Base-by-base conservation (phyloP, 2,329 filamentous ascomycete species). In the Diaporthe ilicicola region DNA sequence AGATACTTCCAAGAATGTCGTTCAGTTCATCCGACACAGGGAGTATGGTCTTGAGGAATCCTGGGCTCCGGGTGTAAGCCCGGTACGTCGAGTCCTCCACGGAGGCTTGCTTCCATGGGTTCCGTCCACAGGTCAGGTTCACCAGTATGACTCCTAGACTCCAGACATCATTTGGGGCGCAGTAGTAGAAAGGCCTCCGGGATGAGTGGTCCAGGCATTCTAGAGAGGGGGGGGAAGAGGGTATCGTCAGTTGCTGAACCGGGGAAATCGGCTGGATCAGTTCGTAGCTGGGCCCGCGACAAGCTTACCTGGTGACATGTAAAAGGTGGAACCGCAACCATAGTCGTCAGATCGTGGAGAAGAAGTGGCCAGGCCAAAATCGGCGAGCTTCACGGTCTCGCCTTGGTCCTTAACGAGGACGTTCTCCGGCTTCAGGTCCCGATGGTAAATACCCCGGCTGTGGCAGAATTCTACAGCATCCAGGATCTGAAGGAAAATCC, bases 401-500 rank as follows among this genome's bases (percentile, higher is more conserved):
- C 95, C 95, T 74, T 91, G 87, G 84, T 97, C 92, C 77, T 93
- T 93, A 70, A 99, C 95, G 79, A 99, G 86, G 75, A 99, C 94
- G 83, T 99, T 99, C 86, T 99, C 96, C 72, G 96, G 96, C 88
- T 99, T 99, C 74, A 99, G 87, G 82, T 99, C 96, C 83, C 96
- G 89, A 83, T 99, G 96, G 87, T 97, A 99, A 80, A 99, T 97
- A 78, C 95, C 94, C 78, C 94, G 85, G 76, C 90, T 90, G 83
- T 99, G 96, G 88, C 96, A 98, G 84, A 95, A 94, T 80, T 96
- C 93, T 75, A 98, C 95, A 82, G 96, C 96, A 87, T 98, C 93
- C 88, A 99, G 84, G 78, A 99, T 94, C 83, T 99, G 96, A 74
- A 98, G 90, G 82, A 98, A 98, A 70, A 94, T 92, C 75, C 90